Base-by-base conservation (phyloP, 768 basidiomycete genomes). In the Gloeopeniophorella convolvens region DNA sequence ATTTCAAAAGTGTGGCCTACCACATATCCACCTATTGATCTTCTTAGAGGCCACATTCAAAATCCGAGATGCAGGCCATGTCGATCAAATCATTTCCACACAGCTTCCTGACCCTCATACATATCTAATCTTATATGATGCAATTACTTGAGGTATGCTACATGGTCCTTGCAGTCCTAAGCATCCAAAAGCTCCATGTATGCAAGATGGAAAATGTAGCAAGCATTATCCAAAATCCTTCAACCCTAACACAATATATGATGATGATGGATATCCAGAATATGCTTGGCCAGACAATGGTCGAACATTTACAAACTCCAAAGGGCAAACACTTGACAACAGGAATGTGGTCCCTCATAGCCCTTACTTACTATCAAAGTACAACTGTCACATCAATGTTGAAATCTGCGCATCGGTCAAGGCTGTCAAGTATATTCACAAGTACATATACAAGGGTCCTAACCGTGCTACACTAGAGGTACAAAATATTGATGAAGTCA, bases 1-100 rank as follows among this genome's bases (percentile, higher is more conserved):
- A 51, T 81, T 79, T 57, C 79, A 81, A 57, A 81, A 80, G 51
- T 59, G 72, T 0, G 75, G 76, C 0, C 69, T 82, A 0, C 78
- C 78, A 18, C 77, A 80, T 54, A 70, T 73, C 56, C 80, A 82
- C 58, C 54, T 73, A 8, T 56, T 80, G 1, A 62, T 81, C 36
- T 72, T 74, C 50, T 58, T 80, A 1, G 28, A 64, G 0, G 37
- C 65, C 0, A 43, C 42, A 0, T 31, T 61, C 50, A 74, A 73
- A 48, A 60, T 78, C 2, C 27, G 23, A 0, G 65, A 62, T 13
- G 60, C 71, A 5, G 62, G 59, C 6, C 63, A 68, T n/a, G 60
- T 81, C 6, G 70, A 79, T 54, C 50, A 57, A 13, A 42, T 65
- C 28, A 70, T 79, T 32, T 69, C 54, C 7, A 70, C 77, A 11